Evolutionary conservation across 208 protist species (phyloP).

Genomic region (Trypanosoma avium): DNA sequence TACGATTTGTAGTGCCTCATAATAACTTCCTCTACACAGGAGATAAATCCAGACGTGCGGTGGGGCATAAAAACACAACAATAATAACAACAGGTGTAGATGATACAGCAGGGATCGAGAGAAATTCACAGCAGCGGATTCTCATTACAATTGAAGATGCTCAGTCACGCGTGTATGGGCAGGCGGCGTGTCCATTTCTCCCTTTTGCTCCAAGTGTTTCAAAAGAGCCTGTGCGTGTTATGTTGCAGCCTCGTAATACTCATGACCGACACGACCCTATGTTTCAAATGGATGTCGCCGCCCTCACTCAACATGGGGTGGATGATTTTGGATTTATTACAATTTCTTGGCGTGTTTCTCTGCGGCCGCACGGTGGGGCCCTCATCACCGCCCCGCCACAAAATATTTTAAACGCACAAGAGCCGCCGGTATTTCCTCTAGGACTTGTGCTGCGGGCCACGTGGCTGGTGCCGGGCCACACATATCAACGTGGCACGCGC

Average conservation of each 20-base stretch:
- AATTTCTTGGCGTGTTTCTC: slow-evolving; percentile 63
- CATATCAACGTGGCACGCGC: slow-evolving; percentile 43
- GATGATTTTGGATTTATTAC: slow-evolving; percentile 86
- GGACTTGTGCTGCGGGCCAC: slow-evolving; percentile 67
- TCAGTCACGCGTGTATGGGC: slow-evolving; percentile 39
- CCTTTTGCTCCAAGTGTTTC: slow-evolving; percentile 52
- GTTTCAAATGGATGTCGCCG: slow-evolving; percentile 52
- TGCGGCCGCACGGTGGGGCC: slow-evolving; percentile 70
- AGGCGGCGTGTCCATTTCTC: slow-evolving; percentile 77
- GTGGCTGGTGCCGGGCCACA: slow-evolving; percentile 56
- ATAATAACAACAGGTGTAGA: not conserved
- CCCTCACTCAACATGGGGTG: slow-evolving; percentile 43
- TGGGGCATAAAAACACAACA: slow-evolving; percentile 1
- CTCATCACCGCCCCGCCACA: slow-evolving; percentile 28
- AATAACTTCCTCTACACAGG: not conserved
- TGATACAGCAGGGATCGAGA: not conserved
- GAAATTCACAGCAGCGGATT: slow-evolving; percentile 34
- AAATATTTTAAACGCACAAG: no score
- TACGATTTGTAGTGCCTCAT: slow-evolving; percentile 12
- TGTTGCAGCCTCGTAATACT: slow-evolving; percentile 75
- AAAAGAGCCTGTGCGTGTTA: slow-evolving; percentile 54
- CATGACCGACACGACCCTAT: slow-evolving; percentile 58
- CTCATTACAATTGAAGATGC: slow-evolving; percentile 58
- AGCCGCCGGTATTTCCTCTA: slow-evolving; percentile 48
- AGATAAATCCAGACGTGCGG: not conserved